A percentile compares a stretch with the other conserved stretches of the same genome.
Evolutionary conservation across 768 basidiomycete species (phyloP).

Genomic region (Boletus rubescentipes): DNA sequence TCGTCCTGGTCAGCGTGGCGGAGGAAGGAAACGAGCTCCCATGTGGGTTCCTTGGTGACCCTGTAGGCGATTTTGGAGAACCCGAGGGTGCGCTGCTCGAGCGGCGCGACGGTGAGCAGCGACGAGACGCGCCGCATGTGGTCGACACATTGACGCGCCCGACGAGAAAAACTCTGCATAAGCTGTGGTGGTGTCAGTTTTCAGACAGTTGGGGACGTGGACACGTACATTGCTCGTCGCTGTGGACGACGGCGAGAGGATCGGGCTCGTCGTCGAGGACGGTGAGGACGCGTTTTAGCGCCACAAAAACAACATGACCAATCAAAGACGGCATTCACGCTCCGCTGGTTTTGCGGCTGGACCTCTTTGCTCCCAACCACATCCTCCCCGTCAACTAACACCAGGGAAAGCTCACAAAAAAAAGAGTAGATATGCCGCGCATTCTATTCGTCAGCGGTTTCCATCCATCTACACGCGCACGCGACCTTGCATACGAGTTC

Average conservation of each 20-base stretch:
- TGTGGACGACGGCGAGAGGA: neutral
- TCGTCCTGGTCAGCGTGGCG: conserved; percentile 11
- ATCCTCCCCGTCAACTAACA: conserved; percentile 8
- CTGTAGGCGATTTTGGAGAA: conserved; percentile 35
- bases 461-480: conserved; percentile 76
- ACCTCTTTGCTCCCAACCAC: conserved; percentile 27
- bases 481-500: conserved; percentile 84
- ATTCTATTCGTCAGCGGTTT: conserved; percentile 89
- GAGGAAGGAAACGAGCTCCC: conserved; percentile 41
- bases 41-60: conserved; percentile 41
- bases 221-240: conserved; percentile 2
- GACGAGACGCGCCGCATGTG: conserved; percentile 16
- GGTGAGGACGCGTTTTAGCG: conserved; percentile 14
- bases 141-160: neutral
- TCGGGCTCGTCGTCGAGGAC: conserved; percentile 4
- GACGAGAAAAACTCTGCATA: conserved; percentile 22
- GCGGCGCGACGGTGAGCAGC: conserved; percentile 23
- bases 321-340: conserved; percentile 29
- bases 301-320: conserved; percentile 39
- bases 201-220: neutral
- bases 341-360: conserved; percentile 26
- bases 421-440: conserved; percentile 55
- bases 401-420: neutral
- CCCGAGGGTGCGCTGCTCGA: conserved; percentile 19
- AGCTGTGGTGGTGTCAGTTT: conserved; percentile 13